These are phyloP conservation scores for Tremellales sp. DNA, from an alignment of 1,284 basidiomycete species.

Conservation along the genomic window DNA sequence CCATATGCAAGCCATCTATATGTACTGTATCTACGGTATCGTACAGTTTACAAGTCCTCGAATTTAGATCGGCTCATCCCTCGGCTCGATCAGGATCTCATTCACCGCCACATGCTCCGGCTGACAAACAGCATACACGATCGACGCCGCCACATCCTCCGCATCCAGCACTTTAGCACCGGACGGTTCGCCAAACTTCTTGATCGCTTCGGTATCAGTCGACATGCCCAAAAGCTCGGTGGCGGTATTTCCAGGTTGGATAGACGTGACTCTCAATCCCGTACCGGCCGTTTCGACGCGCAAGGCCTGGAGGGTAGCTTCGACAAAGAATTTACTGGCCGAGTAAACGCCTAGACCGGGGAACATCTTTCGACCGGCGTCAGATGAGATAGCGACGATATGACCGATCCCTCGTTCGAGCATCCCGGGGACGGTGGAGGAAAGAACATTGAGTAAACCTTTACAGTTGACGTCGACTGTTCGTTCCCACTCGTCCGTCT, in stretches of 20 bases:
- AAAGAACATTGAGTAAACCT: constrained; percentile 32
- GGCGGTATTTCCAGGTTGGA: constrained; percentile 38
- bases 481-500: constrained; percentile 35
- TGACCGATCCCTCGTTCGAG: constrained; percentile 27
- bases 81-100: constrained; percentile 18
- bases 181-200: constrained; percentile 36
- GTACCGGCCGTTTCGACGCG: constrained; percentile 36
- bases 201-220: constrained; percentile 33
- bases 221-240: constrained; percentile 39
- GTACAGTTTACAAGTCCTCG: background rate
- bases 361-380: constrained; percentile 39
- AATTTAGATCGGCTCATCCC: constrained; percentile 12
- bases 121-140: constrained; percentile 35
- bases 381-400: constrained; percentile 40
- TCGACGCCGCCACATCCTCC: constrained; percentile 31
- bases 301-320: constrained; percentile 35
- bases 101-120: constrained; percentile 38
- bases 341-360: constrained; percentile 39
- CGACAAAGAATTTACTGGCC: constrained; percentile 41
- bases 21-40: no score
- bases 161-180: constrained; percentile 38
- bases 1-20: no score
- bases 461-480: constrained; percentile 45
- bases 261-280: constrained; percentile 30
- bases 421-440: constrained; percentile 26